Percentiles rank a stretch among this genome's conserved stretches.
Evolutionary conservation across 148 eudicot genomes (phyloP).

Genomic region (Spergularia bocconei): DNA sequence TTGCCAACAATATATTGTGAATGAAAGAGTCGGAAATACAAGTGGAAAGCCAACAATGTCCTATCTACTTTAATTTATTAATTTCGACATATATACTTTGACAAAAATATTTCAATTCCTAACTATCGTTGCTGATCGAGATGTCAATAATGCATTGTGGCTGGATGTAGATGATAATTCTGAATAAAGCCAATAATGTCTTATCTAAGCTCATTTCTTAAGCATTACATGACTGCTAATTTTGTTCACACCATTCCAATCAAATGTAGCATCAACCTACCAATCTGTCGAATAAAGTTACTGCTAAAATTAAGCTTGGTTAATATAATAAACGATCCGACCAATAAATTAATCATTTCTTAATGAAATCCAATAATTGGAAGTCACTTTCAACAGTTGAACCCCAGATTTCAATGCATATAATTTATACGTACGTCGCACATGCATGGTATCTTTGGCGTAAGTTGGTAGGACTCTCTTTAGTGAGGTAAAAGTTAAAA

Average conservation of each 20-base stretch:
- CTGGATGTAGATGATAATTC: not conserved
- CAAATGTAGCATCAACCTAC: conserved; percentile 13
- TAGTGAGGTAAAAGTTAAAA: not conserved
- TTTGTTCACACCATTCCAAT: conserved; percentile 4
- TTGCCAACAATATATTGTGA: too few species aligned
- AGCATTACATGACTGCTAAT: not conserved
- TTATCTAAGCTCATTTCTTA: not conserved
- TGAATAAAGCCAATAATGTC: conserved; percentile 2
- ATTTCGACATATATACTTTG: too few species aligned
- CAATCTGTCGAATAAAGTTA: conserved; percentile 10
- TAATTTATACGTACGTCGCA: not conserved
- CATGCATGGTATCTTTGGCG: conserved; percentile 6
- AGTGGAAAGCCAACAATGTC: too few species aligned
- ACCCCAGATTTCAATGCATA: not conserved
- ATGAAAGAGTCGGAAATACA: too few species aligned
- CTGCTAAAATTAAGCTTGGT: not conserved
- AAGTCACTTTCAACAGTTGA: conserved; percentile 9
- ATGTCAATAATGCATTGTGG: too few species aligned
- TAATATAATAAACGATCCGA: not conserved
- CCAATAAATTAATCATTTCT: not conserved
- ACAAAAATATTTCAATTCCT: too few species aligned
- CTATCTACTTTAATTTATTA: too few species aligned
- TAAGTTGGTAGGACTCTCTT: not conserved
- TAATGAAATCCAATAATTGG: conserved; percentile 16
- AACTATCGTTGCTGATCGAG: too few species aligned